Evolutionary conservation across 2,329 filamentous ascomycete species (phyloP).

Genomic region (Neopestalotiopsis sp.): DNA sequence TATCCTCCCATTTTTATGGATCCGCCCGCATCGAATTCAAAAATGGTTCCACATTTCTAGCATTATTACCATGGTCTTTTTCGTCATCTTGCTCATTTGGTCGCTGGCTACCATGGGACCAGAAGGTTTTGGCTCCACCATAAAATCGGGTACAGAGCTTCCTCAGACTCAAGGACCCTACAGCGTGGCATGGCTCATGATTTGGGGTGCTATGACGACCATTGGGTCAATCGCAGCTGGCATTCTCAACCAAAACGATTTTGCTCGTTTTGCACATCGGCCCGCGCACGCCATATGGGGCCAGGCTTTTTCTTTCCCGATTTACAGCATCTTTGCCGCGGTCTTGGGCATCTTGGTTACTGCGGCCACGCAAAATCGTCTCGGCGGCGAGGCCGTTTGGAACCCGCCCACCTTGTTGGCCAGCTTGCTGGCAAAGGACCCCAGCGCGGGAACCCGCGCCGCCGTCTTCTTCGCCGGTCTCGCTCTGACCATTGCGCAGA

Average conservation of each 20-base stretch:
- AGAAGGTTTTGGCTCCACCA: slow-evolving; percentile 25
- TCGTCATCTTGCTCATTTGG: slow-evolving; percentile 24
- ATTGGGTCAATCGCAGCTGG: slow-evolving; percentile 38
- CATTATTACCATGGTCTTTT: slow-evolving; percentile 22
- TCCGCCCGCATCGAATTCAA: slow-evolving; percentile 21
- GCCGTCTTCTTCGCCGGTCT: slow-evolving; percentile 25
- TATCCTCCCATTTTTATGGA: slow-evolving; percentile 23
- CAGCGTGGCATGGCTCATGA: slow-evolving; percentile 30
- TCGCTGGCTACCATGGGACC: slow-evolving; percentile 22
- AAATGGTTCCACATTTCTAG: slow-evolving; percentile 20
- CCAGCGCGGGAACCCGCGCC: slow-evolving; percentile 29
- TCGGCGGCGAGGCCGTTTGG: slow-evolving; percentile 15
- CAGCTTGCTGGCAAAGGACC: slow-evolving; percentile 28
- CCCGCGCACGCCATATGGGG: slow-evolving; percentile 31
- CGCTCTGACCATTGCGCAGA: slow-evolving; percentile 32
- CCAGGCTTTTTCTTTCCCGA: slow-evolving; percentile 30
- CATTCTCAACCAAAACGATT: slow-evolving; percentile 39
- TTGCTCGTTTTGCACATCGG: slow-evolving; percentile 33
- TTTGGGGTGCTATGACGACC: slow-evolving; percentile 35
- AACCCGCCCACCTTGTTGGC: slow-evolving; percentile 25
- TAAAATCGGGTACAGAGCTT: slow-evolving; percentile 21
- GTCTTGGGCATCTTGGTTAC: slow-evolving; percentile 38
- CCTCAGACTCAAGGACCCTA: not conserved
- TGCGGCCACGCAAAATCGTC: slow-evolving; percentile 34
- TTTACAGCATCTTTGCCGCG: slow-evolving; percentile 29